phyloP scores from a whole-genome alignment of 164 flowering plant species.

The Berberis vulgaris region DNA sequence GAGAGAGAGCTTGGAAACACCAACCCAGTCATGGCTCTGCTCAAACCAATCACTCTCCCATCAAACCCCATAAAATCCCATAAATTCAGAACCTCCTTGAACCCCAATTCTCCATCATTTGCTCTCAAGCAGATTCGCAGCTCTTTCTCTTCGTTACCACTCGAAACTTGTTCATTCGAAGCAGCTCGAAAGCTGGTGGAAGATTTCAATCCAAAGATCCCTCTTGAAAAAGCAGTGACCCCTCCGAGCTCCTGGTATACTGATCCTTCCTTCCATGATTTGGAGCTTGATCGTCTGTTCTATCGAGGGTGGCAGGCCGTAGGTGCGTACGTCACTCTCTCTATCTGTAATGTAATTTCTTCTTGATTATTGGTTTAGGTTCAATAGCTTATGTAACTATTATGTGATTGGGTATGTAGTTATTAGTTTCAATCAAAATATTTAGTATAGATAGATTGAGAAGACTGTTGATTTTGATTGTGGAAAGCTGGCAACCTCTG shows the following conservation, averaged over 20 bases:
- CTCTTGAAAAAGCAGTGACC: constrained; percentile 57
- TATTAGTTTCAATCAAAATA: too few relatives aligned
- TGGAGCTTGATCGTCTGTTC: constrained; percentile 68
- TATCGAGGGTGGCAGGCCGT: constrained; percentile 78
- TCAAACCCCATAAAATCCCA: constrained; percentile 1
- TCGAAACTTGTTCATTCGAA: background rate
- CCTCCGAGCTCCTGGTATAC: constrained; percentile 95
- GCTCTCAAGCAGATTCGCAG: too few relatives aligned
- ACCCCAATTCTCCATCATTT: too few relatives aligned
- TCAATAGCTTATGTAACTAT: too few relatives aligned
- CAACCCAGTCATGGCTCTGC: constrained; percentile 7
- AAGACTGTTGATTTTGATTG: too few relatives aligned
- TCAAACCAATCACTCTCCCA: constrained; percentile 6
- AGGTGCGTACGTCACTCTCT: constrained; percentile 28
- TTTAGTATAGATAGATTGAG: too few relatives aligned
- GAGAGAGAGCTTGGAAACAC: background rate
- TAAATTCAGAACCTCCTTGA: background rate
- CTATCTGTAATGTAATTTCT: background rate
- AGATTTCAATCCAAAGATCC: constrained; percentile 54
- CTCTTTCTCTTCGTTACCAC: background rate
- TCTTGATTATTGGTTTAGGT: too few relatives aligned
- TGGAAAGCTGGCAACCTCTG: too few relatives aligned
- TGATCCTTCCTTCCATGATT: constrained; percentile 42
- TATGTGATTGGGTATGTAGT: too few relatives aligned
- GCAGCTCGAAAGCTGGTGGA: constrained; percentile 5